These are phyloP conservation scores for Arthromyces matolae DNA, from an alignment of 768 basidiomycete genomes.

Conservation along the genomic window DNA sequence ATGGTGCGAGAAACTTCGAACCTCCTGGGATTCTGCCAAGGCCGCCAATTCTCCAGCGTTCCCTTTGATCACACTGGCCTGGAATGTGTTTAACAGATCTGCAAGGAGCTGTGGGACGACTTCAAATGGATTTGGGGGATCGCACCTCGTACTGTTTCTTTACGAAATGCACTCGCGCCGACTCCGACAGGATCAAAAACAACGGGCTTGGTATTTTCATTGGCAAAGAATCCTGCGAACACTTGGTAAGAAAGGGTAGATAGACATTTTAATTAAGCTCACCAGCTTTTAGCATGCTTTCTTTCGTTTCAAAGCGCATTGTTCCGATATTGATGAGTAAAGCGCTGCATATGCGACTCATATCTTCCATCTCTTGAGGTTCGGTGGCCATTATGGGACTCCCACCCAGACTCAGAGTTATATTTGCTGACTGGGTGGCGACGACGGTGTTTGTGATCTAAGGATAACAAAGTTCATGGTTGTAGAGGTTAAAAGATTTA, in stretches of 20 bases:
- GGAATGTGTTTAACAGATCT: constrained; percentile 76
- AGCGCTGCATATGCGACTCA: constrained; percentile 60
- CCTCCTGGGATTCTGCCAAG: constrained; percentile 73
- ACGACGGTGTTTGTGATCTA: constrained; percentile 91
- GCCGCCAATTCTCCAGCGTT: constrained; percentile 88
- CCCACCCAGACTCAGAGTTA: constrained; percentile 81
- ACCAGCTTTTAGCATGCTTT: constrained; percentile 78
- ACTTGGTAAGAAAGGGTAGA: neutral
- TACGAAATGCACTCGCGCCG: constrained; percentile 75
- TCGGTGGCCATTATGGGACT: constrained; percentile 95
- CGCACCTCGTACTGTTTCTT: constrained; percentile 55
- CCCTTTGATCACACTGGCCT: constrained; percentile 90
- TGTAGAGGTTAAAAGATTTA: neutral
- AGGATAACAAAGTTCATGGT: neutral
- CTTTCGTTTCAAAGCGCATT: constrained; percentile 49
- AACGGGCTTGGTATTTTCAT: constrained; percentile 66
- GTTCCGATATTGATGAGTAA: constrained; percentile 90
- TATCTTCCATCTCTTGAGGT: constrained; percentile 76
- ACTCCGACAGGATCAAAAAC: constrained; percentile 92
- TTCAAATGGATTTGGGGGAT: neutral
- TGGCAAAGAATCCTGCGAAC: constrained; percentile 49
- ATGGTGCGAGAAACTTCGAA: constrained; percentile 21
- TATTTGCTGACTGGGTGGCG: constrained; percentile 85
- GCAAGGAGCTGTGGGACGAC: constrained; percentile 48
- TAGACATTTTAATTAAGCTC: neutral